Evolutionary conservation across 1,284 basidiomycete species (phyloP), one percentile per base, ranked within the genome.

Genomic region (Ceratorhiza oryzae-sativae): DNA sequence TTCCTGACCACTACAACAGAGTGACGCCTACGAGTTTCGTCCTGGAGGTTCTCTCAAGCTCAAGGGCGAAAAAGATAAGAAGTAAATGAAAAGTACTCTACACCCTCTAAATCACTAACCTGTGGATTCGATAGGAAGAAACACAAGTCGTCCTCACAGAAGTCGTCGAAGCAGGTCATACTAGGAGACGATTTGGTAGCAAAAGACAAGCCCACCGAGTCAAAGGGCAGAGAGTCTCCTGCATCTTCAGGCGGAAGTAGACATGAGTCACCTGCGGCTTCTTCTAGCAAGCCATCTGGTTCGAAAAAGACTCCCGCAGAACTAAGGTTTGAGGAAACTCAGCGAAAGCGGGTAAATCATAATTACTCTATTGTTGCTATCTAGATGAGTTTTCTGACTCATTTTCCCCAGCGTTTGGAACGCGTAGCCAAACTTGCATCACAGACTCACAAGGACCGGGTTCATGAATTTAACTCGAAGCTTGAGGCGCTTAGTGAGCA

Each of bases 401-500:
- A 59, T 36, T 2, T 12, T 23, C 27, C n/a, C n/a, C 20, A 95
- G 93, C 86, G 97, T 73, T 86, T 88, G n/a, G 88, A 91, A 74
- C 88, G 88, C 76, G 93, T 96, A 27, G 86, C 87, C 36, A 94
- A 90, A 80, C 80, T 93, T 77, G 96, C 96, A 0, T 84, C 85
- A 76, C 92, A 91, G 82, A 94, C 93, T 9, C 97, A 99, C 82
- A 98, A 98, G 82, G 97, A 99, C 74, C 90, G 95, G 60, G 95
- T 99, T 25, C 89, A 88, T 73, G 93, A 95, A 78, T 94, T 95
- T 78, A 99, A 99, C 80, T 79, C 86, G 36, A 93, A 97, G 79
- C 84, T 99, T 6, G 95, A 96, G 79, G 84, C 87, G 62, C 86
- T 97, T 73, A 92, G 91, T 78, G 94, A 96, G 82, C 94, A 96